Evolutionary conservation across 78 protist genomes (phyloP).

Genomic region (Dictyostelium firmibasis): DNA sequence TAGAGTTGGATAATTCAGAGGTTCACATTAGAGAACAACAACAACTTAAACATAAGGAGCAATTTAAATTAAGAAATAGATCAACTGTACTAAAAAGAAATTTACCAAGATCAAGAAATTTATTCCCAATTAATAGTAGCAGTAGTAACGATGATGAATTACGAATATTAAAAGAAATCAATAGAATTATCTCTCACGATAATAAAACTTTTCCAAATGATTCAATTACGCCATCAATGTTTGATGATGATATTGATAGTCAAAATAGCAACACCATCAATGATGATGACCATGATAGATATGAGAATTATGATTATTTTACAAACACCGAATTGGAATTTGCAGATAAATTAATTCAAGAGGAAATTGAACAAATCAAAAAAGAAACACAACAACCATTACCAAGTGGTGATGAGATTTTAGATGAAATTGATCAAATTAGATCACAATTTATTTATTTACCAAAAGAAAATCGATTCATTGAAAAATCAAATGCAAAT

Average conservation of each 20-base stretch:
- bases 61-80: conserved; percentile 29
- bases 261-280: neutral
- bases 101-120: conserved; percentile 14
- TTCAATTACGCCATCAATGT: neutral
- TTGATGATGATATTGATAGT: neutral
- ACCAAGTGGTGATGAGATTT: neutral
- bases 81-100: conserved; percentile 36
- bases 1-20: conserved; percentile 63
- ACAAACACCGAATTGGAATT: conserved; percentile 17
- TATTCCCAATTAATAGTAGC: neutral
- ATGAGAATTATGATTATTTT: conserved; percentile 33
- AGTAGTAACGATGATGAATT: neutral
- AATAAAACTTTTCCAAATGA: conserved; percentile 19
- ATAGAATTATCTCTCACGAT: conserved; percentile 42
- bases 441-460: neutral
- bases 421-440: neutral
- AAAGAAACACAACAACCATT: neutral
- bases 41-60: conserved; percentile 69
- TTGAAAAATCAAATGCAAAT: neutral
- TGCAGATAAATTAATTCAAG: neutral
- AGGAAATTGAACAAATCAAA: conserved; percentile 7
- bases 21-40: conserved; percentile 30
- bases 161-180: conserved; percentile 41
- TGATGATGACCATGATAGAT: neutral
- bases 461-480: conserved; percentile 2